Evolutionary conservation across 495 filamentous ascomycete species (phyloP), one percentile per base, ranked within the genome.

Genomic region (Podospora comata): DNA sequence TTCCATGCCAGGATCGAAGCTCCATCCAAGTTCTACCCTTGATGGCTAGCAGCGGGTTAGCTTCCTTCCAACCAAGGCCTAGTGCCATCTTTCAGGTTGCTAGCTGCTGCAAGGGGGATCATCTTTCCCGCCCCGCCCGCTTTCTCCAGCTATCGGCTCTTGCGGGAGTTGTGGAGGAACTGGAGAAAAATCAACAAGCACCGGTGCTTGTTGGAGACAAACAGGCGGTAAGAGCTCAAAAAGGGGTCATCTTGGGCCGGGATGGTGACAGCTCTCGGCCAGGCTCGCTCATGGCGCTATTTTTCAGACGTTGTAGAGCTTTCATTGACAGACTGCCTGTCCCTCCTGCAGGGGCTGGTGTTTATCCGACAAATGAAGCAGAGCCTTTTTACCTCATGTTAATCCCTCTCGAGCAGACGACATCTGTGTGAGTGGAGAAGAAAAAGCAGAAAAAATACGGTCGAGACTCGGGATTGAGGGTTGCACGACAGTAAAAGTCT

Each of bases 131-230:
- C 39, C 39, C 39, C 39, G 39, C 13, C 39, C 39, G 39, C 39
- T 16, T 48, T 48, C 39, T 48, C 39, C 39, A 48, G 39, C 61
- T 44, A 6, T 28, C 16, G 19, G 65, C n/a, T 28, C 48, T 32
- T 66, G 65, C 26, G 26, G 26, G 56, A 66, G 58, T 32, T 32
- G 55, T 13, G 30, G 65, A 32, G 32, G 65, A 57, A 66, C 60
- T 66, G 54, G 54, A 62, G 28, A 66, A 62, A 13, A 34, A 66
- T 15, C 20, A 20, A 23, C 23, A 23, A 11, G 11, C 20, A 11
- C 28, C 26, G 23, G 58, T 19, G 20, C 15, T 62, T 62, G 23
- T 23, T 23, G 32, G 16, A n/a, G 20, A n/a, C 7, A 32, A 61
- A 62, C 60, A 30, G 32, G 60, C 60, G 30, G 28, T 39, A 62